Percentiles rank a stretch among this genome's conserved stretches.
These are phyloP conservation scores for Mycena alexandri DNA, from an alignment of 768 basidiomycete genomes.

Conservation along the genomic window DNA sequence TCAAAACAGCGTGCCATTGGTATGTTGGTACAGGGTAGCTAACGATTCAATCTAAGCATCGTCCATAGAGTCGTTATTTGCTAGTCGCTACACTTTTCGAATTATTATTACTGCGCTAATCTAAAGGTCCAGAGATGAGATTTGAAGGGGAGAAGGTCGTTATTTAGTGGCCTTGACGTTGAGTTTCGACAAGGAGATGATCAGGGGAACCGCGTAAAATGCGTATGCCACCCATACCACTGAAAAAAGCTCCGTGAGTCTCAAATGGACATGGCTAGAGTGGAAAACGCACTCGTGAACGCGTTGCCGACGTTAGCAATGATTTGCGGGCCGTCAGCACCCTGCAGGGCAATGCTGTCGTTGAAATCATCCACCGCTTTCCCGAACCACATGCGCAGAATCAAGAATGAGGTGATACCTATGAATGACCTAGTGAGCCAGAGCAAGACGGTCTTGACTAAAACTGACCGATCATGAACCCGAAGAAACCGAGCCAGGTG, in stretches of 20 bases:
- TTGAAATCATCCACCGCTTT: conserved; percentile 87
- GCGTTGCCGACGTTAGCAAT: conserved; percentile 76
- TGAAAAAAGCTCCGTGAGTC: conserved; percentile 42
- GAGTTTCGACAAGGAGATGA: conserved; percentile 76
- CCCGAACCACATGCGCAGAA: conserved; percentile 85
- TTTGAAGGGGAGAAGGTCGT: conserved; percentile 18
- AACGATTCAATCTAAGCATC: no score
- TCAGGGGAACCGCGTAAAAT: conserved; percentile 77
- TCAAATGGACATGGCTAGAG: neutral
- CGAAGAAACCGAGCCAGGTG: conserved; percentile 82
- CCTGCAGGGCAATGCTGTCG: conserved; percentile 64
- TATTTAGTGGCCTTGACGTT: conserved; percentile 67
- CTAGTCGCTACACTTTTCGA: conserved; percentile 29
- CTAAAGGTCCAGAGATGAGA: neutral
- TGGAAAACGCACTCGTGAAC: conserved; percentile 72
- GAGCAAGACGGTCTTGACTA: conserved; percentile 12
- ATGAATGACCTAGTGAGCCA: neutral
- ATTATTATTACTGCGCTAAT: conserved; percentile 25
- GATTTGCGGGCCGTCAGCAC: conserved; percentile 67
- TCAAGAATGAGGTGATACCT: conserved; percentile 79
- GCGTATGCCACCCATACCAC: conserved; percentile 87
- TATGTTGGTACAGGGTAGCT: no score
- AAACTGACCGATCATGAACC: conserved; percentile 76
- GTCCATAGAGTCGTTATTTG: neutral
- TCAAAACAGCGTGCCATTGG: no score